A percentile compares a stretch with the other conserved stretches of the same genome.
Evolutionary conservation across 2,329 filamentous ascomycete genomes (phyloP).

Genomic region (Beauveria bassiana): DNA sequence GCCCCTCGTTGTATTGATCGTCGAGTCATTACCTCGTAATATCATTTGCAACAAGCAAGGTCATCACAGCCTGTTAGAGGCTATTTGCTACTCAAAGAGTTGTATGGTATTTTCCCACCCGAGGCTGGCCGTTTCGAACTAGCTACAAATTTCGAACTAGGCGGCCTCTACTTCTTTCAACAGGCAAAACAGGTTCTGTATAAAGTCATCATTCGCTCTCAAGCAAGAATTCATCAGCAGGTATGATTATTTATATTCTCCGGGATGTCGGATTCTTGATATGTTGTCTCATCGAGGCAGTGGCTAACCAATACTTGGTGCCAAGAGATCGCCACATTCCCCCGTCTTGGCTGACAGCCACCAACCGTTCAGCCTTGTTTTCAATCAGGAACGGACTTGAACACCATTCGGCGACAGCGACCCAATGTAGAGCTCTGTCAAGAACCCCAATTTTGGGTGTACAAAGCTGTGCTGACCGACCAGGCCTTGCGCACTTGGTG

Average conservation of each 20-base stretch:
- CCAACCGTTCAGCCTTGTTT: background rate
- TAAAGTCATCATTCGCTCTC: background rate
- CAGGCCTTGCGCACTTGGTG: background rate
- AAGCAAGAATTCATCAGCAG: no score
- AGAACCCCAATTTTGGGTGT: background rate
- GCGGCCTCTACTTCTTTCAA: background rate
- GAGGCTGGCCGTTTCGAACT: background rate
- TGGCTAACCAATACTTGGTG: background rate
- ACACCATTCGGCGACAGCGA: background rate
- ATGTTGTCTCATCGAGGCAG: background rate
- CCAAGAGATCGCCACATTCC: background rate
- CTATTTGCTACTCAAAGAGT: background rate
- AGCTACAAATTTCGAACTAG: background rate
- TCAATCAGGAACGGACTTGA: background rate
- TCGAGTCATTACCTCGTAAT: background rate
- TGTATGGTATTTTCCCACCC: background rate
- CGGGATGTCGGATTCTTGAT: rapidly evolving
- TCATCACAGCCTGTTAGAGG: background rate
- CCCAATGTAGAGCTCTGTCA: background rate
- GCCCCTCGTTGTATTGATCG: background rate
- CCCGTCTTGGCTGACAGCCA: background rate
- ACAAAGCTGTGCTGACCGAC: background rate
- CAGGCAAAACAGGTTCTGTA: background rate
- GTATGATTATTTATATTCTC: background rate
- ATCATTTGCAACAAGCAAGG: no score